Percentiles rank a stretch among this genome's conserved stretches.
Conservation (phyloP, 2,329 filamentous ascomycete genomes). For the Fusarium siculi region DNA sequence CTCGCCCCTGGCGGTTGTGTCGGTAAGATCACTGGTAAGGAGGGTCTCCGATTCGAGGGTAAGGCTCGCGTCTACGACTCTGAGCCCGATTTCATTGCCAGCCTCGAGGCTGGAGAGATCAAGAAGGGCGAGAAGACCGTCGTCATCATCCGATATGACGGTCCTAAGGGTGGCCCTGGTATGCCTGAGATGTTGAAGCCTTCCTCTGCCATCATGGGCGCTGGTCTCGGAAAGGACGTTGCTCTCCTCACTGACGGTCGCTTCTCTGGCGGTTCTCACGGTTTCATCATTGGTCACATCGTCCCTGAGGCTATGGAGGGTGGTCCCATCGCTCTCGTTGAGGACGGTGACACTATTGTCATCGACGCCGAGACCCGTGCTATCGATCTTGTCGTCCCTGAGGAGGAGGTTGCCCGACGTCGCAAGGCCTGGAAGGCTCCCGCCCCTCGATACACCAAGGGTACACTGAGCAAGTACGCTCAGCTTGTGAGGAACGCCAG, state of each 20-base stretch:
- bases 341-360: conserved; percentile 81
- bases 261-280: conserved; percentile 84
- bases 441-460: conserved; percentile 66
- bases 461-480: conserved; percentile 78
- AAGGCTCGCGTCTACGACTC: conserved; percentile 86
- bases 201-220: conserved; percentile 92
- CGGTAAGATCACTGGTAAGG: conserved; percentile 94
- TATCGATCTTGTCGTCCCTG: conserved; percentile 73
- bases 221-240: conserved; percentile 80
- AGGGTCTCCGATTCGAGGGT: conserved; percentile 84
- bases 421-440: conserved; percentile 72
- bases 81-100: conserved; percentile 81
- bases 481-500: conserved; percentile 67
- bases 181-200: conserved; percentile 97
- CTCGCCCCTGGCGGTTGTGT: conserved; percentile 88
- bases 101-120: conserved; percentile 80
- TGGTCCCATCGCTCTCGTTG: conserved; percentile 84
- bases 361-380: conserved; percentile 83
- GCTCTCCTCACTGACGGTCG: conserved; percentile 79
- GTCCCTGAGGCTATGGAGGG: conserved; percentile 88
- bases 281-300: conserved; percentile 88
- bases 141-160: conserved; percentile 91
- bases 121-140: conserved; percentile 90
- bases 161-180: conserved; percentile 90
- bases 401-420: conserved; percentile 70